A percentile compares a stretch with the other conserved stretches of the same genome.
These are phyloP conservation scores for Xylariaceae sp. DNA, from an alignment of 2,329 filamentous ascomycete species.

Conservation along the genomic window DNA sequence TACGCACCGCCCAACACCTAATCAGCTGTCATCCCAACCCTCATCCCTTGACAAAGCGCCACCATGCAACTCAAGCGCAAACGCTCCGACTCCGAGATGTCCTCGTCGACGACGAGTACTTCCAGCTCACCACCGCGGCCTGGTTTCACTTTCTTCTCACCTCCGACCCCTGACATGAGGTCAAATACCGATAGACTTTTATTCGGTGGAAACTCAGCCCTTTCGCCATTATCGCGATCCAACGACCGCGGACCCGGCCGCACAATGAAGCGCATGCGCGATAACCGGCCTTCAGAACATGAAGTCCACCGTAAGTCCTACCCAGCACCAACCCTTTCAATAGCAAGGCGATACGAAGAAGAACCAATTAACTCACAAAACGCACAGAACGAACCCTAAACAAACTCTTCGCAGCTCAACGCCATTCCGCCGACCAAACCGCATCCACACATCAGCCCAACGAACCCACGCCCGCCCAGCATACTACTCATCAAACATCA, in stretches of 20 bases:
- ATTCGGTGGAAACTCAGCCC: slow-evolving; percentile 27
- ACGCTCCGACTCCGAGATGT: slow-evolving; percentile 58
- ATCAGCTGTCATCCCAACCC: too few relatives aligned
- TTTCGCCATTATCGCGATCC: slow-evolving; percentile 23
- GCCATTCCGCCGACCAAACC: slow-evolving; percentile 21
- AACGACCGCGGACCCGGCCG: slow-evolving; percentile 50
- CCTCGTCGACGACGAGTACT: slow-evolving; percentile 46
- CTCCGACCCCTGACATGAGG: slow-evolving; percentile 28
- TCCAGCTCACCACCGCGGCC: slow-evolving; percentile 40
- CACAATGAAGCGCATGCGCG: slow-evolving; percentile 60
- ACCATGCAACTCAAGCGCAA: slow-evolving; percentile 61
- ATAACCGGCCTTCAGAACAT: slow-evolving; percentile 55
- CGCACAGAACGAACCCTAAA: slow-evolving; percentile 53
- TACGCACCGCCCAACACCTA: neutral
- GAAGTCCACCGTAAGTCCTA: slow-evolving; percentile 52
- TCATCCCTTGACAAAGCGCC: too few relatives aligned
- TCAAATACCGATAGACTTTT: slow-evolving; percentile 33
- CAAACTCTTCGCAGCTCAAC: slow-evolving; percentile 57
- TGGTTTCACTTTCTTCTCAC: slow-evolving; percentile 10
- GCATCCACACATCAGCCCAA: slow-evolving; percentile 4
- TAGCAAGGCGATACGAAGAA: neutral
- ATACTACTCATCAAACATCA: slow-evolving; percentile 43
- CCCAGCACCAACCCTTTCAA: slow-evolving; percentile 6
- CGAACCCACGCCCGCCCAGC: slow-evolving; percentile 13
- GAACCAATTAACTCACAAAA: slow-evolving; percentile 17